Evolutionary conservation across 441 rosid genomes (phyloP).

Genomic region (Erodium texanum): DNA sequence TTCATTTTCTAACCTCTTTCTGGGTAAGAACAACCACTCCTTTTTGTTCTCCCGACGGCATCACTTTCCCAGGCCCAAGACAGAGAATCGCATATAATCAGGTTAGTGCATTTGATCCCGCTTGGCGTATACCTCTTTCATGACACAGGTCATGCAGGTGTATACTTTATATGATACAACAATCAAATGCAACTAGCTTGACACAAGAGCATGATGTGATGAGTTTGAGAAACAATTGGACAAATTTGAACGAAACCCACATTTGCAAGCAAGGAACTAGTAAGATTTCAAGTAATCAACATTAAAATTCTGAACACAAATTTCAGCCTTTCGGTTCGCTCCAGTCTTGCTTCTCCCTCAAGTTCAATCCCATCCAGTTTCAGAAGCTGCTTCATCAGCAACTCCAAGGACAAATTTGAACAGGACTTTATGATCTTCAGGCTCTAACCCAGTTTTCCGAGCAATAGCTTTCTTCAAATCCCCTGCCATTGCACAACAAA

Average conservation of each 20-base stretch:
- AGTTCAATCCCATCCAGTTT: constrained; percentile 73
- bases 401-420: constrained; percentile 48
- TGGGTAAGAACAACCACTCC: too few relatives aligned
- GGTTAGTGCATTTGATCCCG: too few relatives aligned
- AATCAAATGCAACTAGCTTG: not conserved
- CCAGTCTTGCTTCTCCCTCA: constrained; percentile 73
- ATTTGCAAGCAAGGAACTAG: not conserved
- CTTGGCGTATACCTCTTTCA: too few relatives aligned
- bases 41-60: too few relatives aligned
- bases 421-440: constrained; percentile 41
- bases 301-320: constrained; percentile 23
- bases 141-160: not conserved
- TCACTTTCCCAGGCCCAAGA: too few relatives aligned
- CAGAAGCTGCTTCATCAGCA: constrained; percentile 79
- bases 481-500: constrained; percentile 28
- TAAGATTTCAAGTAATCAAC: not conserved
- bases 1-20: too few relatives aligned
- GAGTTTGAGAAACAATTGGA: too few relatives aligned
- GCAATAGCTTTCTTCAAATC: constrained; percentile 39
- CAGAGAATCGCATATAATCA: too few relatives aligned
- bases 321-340: constrained; percentile 84
- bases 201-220: too few relatives aligned
- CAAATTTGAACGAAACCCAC: not conserved
- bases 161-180: not conserved
- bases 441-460: constrained; percentile 37